phyloP scores from a whole-genome alignment of 1,284 basidiomycete genomes.

The Wolfiporia cocos region DNA sequence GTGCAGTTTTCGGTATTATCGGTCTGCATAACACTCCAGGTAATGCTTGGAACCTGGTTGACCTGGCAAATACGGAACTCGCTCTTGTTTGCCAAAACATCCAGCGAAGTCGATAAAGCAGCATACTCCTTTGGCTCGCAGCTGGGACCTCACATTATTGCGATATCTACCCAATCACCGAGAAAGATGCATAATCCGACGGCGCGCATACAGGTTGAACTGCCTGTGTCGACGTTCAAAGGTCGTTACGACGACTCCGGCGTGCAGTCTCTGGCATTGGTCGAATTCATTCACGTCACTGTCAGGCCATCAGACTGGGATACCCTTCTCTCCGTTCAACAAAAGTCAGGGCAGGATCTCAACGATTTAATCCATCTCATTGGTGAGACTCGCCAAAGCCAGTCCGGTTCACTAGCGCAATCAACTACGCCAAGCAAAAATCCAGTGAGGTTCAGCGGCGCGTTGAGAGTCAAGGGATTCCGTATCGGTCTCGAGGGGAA shows the following conservation, averaged over 20 bases:
- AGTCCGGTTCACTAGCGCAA: slow-evolving; percentile 3
- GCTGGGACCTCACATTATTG: slow-evolving; percentile 56
- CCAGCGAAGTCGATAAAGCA: slow-evolving; percentile 28
- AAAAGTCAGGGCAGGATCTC: slow-evolving; percentile 83
- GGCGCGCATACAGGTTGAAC: slow-evolving; percentile 49
- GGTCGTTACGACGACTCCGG: slow-evolving; percentile 45
- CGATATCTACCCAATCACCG: slow-evolving; percentile 41
- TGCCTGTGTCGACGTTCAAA: slow-evolving; percentile 59
- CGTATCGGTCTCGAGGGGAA: slow-evolving; percentile 69
- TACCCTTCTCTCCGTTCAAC: slow-evolving; percentile 71
- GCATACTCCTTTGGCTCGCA: slow-evolving; percentile 58
- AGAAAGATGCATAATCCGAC: slow-evolving; percentile 32
- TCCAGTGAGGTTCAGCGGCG: slow-evolving; percentile 36
- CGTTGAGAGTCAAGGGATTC: slow-evolving; percentile 71
- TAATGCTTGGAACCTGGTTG: slow-evolving; percentile 82
- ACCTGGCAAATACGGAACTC: slow-evolving; percentile 59
- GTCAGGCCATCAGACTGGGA: slow-evolving; percentile 80
- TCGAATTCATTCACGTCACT: slow-evolving; percentile 65
- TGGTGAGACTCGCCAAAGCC: slow-evolving; percentile 47
- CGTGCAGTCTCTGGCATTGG: slow-evolving; percentile 49
- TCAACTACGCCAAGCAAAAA: slow-evolving; percentile 9
- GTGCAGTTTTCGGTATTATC: slow-evolving; percentile 45
- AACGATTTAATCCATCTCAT: slow-evolving; percentile 68
- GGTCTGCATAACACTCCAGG: slow-evolving; percentile 57
- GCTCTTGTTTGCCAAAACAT: slow-evolving; percentile 40